Evolutionary conservation across 345 rosid species (phyloP).

Genomic region (Lepidium africanum): DNA sequence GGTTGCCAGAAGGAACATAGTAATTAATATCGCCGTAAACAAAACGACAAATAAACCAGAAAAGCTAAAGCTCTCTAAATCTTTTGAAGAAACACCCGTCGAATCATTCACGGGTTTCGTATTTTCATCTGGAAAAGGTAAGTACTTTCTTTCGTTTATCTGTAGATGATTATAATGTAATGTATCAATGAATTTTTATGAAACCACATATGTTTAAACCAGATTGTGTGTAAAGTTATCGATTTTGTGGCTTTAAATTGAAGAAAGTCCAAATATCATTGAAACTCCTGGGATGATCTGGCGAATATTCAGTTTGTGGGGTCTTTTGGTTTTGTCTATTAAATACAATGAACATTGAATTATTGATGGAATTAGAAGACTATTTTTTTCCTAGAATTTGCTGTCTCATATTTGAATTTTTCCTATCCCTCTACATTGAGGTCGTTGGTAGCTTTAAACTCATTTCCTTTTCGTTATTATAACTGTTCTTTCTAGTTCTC

Average conservation of each 20-base stretch:
- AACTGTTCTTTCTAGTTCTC: background rate
- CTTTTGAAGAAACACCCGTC: background rate
- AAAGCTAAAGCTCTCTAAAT: conserved; percentile 1
- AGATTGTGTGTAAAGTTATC: conserved; percentile 10
- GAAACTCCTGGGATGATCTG: conserved; percentile 1
- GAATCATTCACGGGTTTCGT: conserved; percentile 15
- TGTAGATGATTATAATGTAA: background rate
- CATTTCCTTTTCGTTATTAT: background rate
- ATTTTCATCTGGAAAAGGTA: conserved; percentile 8
- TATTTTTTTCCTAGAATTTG: background rate
- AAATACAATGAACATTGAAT: background rate
- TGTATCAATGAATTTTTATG: background rate
- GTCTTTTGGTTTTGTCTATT: background rate
- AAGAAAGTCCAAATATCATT: background rate
- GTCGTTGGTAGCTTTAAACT: background rate
- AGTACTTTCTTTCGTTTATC: background rate
- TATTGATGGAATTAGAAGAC: background rate
- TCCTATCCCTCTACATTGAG: background rate
- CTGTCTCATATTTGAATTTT: background rate
- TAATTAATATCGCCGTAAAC: background rate
- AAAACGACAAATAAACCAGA: background rate
- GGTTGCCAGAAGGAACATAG: background rate
- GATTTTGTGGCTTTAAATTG: background rate
- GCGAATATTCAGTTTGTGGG: conserved; percentile 15
- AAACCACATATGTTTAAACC: background rate